Percentiles rank a stretch among this genome's conserved stretches.
Evolutionary conservation across 2,329 filamentous ascomycete species (phyloP).

Genomic region (Phialophora tarda): DNA sequence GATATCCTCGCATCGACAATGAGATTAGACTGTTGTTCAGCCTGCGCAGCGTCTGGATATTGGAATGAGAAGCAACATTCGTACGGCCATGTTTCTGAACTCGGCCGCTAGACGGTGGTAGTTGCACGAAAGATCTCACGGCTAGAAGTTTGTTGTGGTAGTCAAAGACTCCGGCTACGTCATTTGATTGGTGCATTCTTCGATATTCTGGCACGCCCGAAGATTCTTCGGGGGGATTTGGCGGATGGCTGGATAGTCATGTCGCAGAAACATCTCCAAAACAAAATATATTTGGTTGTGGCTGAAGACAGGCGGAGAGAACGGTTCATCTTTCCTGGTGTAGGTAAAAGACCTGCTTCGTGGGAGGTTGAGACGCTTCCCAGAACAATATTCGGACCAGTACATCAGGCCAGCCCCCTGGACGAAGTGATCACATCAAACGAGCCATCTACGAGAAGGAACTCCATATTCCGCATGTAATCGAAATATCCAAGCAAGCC

Average conservation of each 20-base stretch:
- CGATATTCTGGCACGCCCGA: not conserved
- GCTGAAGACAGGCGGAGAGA: not conserved
- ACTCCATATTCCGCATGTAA: too few relatives aligned
- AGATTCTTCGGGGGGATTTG: not conserved
- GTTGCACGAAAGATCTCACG: not conserved
- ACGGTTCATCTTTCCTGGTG: too few relatives aligned
- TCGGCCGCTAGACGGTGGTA: not conserved
- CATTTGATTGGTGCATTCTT: not conserved
- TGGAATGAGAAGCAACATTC: not conserved
- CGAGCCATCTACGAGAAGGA: not conserved
- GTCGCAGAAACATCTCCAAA: not conserved
- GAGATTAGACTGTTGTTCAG: not conserved
- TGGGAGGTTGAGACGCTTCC: not conserved
- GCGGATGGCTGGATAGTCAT: not conserved
- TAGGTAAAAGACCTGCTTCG: not conserved
- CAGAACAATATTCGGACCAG: not conserved
- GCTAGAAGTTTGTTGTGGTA: not conserved
- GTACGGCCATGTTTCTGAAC: not conserved
- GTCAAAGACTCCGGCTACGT: not conserved
- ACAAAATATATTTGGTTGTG: not conserved
- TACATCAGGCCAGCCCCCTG: not conserved
- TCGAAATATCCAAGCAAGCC: not conserved
- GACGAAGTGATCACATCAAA: not conserved
- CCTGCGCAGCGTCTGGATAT: not conserved
- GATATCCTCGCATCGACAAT: not conserved